Base-by-base conservation (phyloP, 2,329 filamentous ascomycete genomes). In the Domatiomyces catenatus region DNA sequence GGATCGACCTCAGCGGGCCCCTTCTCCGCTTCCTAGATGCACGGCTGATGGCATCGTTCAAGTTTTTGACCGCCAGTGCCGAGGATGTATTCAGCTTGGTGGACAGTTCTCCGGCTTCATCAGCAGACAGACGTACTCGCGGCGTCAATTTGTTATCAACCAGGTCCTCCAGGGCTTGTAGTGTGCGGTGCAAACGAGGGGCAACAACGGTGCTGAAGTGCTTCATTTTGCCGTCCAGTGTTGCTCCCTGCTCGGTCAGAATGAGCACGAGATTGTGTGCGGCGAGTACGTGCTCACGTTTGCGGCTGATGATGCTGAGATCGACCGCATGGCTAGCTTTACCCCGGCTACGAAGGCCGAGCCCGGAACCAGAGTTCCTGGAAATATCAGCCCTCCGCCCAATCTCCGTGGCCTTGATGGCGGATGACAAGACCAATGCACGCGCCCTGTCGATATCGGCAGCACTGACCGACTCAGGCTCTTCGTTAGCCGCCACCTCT, bases 381-480 rank as follows among this genome's bases (percentile, higher is more conserved):
- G 51, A 26, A 10, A 55, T 71, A 44, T 81, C 68, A 3, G 83
- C 80, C 46, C 83, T 77, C 3, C 80, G 76, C 24, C 75, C 74
- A 50, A 95, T 85, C 61, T 92, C 86, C 60, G 81, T 81, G 0
- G 90, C 89, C 67, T 93, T 94, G 61, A 95, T 81, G n/a, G 88
- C 89, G 0, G 87, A 86, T 55, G 82, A 84, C 19, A 94, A 72
- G 42, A 94, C 77, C 7, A 93, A 72, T 0, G 86, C 78, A 51
- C 80, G 77, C 2, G 89, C 75, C n/a, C 87, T 81, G 15, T 84
- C 84, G 49, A 94, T 76, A 59, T 95, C 90, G n/a, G 78, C 77
- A 59, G 76, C 79, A 8, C 58, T 63, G 19, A 69, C 60, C 3
- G 59, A 60, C 54, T 10, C 52, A 46, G 36, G 58, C 59, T 58